Percentiles rank a stretch among this genome's conserved stretches.
phyloP scores from a whole-genome alignment of 106 monocot species.

The Apostasia shenzhenica region DNA sequence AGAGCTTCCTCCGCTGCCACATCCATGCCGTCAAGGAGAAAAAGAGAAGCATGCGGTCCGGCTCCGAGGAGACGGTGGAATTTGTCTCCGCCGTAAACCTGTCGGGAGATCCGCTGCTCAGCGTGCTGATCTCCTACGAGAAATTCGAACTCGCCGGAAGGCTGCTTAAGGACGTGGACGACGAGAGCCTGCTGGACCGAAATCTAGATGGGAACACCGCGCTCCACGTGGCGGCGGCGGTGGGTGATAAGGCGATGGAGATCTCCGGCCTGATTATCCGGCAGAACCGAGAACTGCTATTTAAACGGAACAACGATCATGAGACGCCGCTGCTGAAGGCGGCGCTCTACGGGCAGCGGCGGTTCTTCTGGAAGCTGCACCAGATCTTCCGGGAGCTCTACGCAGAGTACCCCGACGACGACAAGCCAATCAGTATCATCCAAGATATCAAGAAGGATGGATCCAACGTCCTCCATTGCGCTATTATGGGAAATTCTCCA shows the following conservation, averaged over 20 bases:
- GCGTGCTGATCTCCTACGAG: slow-evolving; percentile 14
- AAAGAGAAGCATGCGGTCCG: not conserved
- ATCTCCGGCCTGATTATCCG: not conserved
- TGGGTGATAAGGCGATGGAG: not conserved
- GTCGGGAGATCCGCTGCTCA: slow-evolving; percentile 17
- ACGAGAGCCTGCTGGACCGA: not conserved
- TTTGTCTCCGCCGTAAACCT: slow-evolving; percentile 6
- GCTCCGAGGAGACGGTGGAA: not conserved
- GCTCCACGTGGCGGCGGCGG: slow-evolving; percentile 22
- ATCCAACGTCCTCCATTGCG: slow-evolving; percentile 24
- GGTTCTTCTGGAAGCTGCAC: slow-evolving; percentile 15
- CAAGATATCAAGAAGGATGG: slow-evolving; percentile 7
- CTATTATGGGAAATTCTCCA: slow-evolving; percentile 31
- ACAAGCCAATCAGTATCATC: not conserved
- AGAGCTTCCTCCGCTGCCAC: not conserved
- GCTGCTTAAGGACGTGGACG: not conserved
- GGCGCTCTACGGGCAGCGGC: slow-evolving; percentile 12
- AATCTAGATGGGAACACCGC: slow-evolving; percentile 16
- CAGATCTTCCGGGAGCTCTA: not conserved
- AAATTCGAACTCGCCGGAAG: slow-evolving; percentile 9
- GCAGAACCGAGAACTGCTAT: not conserved
- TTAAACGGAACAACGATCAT: not conserved
- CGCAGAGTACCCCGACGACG: not conserved
- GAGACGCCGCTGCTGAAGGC: slow-evolving; percentile 32
- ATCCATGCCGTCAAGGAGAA: not conserved